phyloP scores from a whole-genome alignment of 2,329 filamentous ascomycete genomes.

The Pseudocercospora fuligena region DNA sequence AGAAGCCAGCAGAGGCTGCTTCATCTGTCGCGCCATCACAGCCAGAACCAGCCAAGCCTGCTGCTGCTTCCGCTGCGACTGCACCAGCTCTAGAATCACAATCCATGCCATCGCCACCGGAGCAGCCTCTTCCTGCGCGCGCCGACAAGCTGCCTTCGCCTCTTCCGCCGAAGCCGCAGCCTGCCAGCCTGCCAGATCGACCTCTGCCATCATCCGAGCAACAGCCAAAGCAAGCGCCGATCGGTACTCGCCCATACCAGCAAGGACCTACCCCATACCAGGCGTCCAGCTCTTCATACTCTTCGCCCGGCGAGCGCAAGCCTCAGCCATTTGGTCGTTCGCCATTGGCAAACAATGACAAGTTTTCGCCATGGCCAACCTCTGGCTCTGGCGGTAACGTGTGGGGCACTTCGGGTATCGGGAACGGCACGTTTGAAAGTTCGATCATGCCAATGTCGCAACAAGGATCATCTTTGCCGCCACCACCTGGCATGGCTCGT shows the following conservation, averaged over 20 bases:
- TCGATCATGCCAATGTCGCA: slow-evolving; percentile 38
- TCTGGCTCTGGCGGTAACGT: slow-evolving; percentile 62
- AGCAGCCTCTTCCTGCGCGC: slow-evolving; percentile 11
- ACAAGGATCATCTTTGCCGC: slow-evolving; percentile 36
- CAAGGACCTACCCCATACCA: slow-evolving; percentile 31
- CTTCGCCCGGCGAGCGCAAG: slow-evolving; percentile 44
- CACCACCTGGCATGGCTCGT: slow-evolving; percentile 41
- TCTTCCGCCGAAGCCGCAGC: slow-evolving; percentile 27
- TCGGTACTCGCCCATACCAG: slow-evolving; percentile 31
- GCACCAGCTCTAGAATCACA: slow-evolving; percentile 26
- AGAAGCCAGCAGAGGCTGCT: slow-evolving; percentile 20
- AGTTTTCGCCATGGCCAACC: slow-evolving; percentile 37
- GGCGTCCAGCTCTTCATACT: slow-evolving; percentile 49
- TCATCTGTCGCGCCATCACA: slow-evolving; percentile 13
- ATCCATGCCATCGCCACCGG: slow-evolving; percentile 24
- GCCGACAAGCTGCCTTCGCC: slow-evolving; percentile 31
- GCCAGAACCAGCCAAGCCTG: slow-evolving; percentile 26
- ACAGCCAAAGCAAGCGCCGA: slow-evolving; percentile 25
- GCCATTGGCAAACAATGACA: slow-evolving; percentile 33
- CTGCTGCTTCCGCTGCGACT: slow-evolving; percentile 23
- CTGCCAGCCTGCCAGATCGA: slow-evolving; percentile 24
- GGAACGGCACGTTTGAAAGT: slow-evolving; percentile 74
- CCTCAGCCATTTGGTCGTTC: slow-evolving; percentile 42
- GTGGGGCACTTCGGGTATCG: slow-evolving; percentile 75
- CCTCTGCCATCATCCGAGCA: slow-evolving; percentile 19